Base-by-base conservation (phyloP, 768 basidiomycete genomes). In the Boletus subcaerulescens region DNA sequence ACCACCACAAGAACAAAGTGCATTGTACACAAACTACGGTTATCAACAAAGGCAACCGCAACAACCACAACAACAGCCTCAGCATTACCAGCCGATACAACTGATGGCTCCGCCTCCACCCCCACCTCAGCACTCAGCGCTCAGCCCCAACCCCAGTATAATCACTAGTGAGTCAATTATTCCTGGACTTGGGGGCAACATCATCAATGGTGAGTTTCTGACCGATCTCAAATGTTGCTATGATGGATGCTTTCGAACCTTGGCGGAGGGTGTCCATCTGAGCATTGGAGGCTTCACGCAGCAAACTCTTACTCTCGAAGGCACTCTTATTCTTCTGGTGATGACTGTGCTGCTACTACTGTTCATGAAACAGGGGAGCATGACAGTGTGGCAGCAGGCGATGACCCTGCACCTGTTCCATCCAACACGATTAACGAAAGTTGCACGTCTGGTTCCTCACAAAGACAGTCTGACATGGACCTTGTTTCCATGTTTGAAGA, bases 201-300 rank as follows among this genome's bases (percentile, higher is more conserved):
- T 70, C 51, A 55, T 71, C 65, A 76, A 78, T 74, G 81, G 83
- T 86, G 77, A 85, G 83, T 77, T 70, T 67, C 65, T 66, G 73
- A 65, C 69, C 32, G 48, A 66, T 60, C 65, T 65, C 63, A 57
- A 65, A 65, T 48, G 53, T 55, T 38, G 52, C 53, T 72, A 67
- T 64, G 76, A 78, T 82, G 79, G 74, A 78, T 70, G 72, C 71
- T 69, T 68, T 73, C 74, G 72, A 73, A 71, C 60, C 60, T 59
- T 56, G 61, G 64, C 63, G 65, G 69, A 71, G 75, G 73, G 73
- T 75, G 72, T 71, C 75, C 77, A 69, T 75, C 65, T 58, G 52
- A 55, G 59, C 47, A 48, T 44, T 53, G 43, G 58, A 74, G 69
- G 73, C 76, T 80, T 77, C 82, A 76, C 78, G 75, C 76, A 68